Evolutionary conservation across 1,139 yeast species (phyloP).

Genomic region (Casaregolazyma lundiana): DNA sequence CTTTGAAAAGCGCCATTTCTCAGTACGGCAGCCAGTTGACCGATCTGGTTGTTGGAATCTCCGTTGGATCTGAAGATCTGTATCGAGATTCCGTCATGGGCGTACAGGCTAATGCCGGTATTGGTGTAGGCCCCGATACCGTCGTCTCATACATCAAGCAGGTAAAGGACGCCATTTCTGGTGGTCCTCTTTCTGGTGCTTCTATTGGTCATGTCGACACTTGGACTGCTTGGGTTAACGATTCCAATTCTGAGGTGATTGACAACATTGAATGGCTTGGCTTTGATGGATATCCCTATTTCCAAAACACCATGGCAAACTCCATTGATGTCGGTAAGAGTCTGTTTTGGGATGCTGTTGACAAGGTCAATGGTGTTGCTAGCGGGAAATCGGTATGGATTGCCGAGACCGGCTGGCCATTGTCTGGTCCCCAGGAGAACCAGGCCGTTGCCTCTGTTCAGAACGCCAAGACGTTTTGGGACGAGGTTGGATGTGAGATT

Average conservation of each 20-base stretch:
- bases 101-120: constrained; percentile 24
- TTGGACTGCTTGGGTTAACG: constrained; percentile 27
- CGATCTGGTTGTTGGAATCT: constrained; percentile 53
- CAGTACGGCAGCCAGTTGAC: constrained; percentile 20
- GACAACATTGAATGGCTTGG: constrained; percentile 21
- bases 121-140: constrained; percentile 59
- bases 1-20: constrained; percentile 26
- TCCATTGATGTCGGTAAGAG: constrained; percentile 19
- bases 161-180: constrained; percentile 49
- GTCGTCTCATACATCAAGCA: constrained; percentile 61
- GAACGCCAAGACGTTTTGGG: constrained; percentile 25
- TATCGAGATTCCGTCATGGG: constrained; percentile 54
- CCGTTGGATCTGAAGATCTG: constrained; percentile 88
- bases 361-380: constrained; percentile 20
- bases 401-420: constrained; percentile 78
- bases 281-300: constrained; percentile 24
- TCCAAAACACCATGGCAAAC: constrained; percentile 26
- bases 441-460: constrained; percentile 18
- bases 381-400: constrained; percentile 74
- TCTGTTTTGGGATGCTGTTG: constrained; percentile 18
- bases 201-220: constrained; percentile 25
- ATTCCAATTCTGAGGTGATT: constrained; percentile 22
- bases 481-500: constrained; percentile 23
- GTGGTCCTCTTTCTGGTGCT: constrained; percentile 18
- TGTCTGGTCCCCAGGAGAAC: constrained; percentile 19